phyloP scores from a whole-genome alignment of 768 basidiomycete species.

The Botryobasidium botryosum region DNA sequence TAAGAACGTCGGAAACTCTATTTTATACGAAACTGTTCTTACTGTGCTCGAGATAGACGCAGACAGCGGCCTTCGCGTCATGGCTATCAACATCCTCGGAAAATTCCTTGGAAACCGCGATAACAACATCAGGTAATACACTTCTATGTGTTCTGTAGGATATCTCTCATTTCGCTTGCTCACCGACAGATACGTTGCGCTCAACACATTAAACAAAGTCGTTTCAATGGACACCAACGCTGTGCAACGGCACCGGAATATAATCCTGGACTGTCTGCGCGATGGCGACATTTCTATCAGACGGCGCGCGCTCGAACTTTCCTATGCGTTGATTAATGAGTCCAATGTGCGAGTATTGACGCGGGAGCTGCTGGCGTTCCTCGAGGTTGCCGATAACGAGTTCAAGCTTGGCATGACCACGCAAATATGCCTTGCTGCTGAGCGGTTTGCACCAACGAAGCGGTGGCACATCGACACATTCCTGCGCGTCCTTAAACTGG shows the following conservation, averaged over 20 bases:
- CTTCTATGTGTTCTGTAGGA: neutral
- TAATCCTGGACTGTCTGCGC: constrained; percentile 96
- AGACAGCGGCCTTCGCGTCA: constrained; percentile 85
- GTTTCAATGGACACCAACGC: constrained; percentile 96
- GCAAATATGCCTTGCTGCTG: constrained; percentile 88
- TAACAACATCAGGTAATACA: constrained; percentile 81
- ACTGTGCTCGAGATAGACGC: constrained; percentile 96
- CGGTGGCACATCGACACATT: constrained; percentile 99
- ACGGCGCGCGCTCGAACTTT: constrained; percentile 87
- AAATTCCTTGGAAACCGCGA: constrained; percentile 96
- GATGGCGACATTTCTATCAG: constrained; percentile 98
- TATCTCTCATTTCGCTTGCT: neutral
- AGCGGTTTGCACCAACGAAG: constrained; percentile 93
- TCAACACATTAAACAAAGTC: constrained; percentile 96
- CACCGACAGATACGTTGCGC: constrained; percentile 72
- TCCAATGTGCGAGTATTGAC: constrained; percentile 83
- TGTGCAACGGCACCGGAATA: constrained; percentile 94
- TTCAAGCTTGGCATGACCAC: constrained; percentile 98
- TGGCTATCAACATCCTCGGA: constrained; percentile 99
- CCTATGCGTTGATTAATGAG: constrained; percentile 94
- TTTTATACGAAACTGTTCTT: constrained; percentile 92
- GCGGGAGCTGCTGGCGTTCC: constrained; percentile 83
- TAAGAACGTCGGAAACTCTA: constrained; percentile 97
- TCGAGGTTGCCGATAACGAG: constrained; percentile 96
- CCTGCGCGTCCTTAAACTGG: constrained; percentile 76